phyloP scores from a whole-genome alignment of 2,329 filamentous ascomycete species.

The Dothidotthia symphoricarpi region DNA sequence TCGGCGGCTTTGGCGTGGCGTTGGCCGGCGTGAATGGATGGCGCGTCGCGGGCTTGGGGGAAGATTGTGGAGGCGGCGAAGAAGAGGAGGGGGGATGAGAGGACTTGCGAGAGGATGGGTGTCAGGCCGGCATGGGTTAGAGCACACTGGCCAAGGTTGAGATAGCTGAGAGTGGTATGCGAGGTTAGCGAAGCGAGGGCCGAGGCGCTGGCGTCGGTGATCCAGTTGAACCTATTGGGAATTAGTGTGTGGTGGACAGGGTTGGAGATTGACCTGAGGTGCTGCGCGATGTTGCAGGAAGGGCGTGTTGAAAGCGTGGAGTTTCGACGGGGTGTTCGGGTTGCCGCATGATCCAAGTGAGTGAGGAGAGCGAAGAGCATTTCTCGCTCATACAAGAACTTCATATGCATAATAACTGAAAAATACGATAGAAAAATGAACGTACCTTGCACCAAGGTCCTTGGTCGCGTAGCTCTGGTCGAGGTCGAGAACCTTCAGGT shows the following conservation, averaged over 20 bases:
- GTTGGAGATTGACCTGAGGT: no score
- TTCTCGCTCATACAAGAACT: no score
- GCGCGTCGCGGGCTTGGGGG: slow-evolving; percentile 15
- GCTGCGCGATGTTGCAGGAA: no score
- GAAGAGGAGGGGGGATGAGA: slow-evolving; percentile 40
- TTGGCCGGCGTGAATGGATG: slow-evolving; percentile 20
- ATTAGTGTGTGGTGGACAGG: no score
- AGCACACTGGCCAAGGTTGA: slow-evolving; percentile 44
- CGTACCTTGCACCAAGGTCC: slow-evolving; percentile 34
- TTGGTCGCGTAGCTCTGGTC: slow-evolving; percentile 51
- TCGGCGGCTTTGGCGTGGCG: slow-evolving; percentile 15
- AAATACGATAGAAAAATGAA: no score
- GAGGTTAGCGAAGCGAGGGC: slow-evolving; percentile 36
- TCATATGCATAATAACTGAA: no score
- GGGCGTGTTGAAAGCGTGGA: no score
- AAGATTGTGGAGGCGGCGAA: slow-evolving; percentile 42
- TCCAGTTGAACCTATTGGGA: slow-evolving; percentile 47
- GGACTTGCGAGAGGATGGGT: slow-evolving; percentile 32
- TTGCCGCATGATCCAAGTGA: no score
- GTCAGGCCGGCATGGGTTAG: slow-evolving; percentile 27
- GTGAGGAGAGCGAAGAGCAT: no score
- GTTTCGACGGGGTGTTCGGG: no score
- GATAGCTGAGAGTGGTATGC: slow-evolving; percentile 40
- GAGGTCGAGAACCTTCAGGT: slow-evolving; percentile 45
- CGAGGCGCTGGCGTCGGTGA: slow-evolving; percentile 42